These are phyloP conservation scores for Hexamita inflata DNA, from an alignment of 208 protist genomes.

Conservation along the genomic window DNA sequence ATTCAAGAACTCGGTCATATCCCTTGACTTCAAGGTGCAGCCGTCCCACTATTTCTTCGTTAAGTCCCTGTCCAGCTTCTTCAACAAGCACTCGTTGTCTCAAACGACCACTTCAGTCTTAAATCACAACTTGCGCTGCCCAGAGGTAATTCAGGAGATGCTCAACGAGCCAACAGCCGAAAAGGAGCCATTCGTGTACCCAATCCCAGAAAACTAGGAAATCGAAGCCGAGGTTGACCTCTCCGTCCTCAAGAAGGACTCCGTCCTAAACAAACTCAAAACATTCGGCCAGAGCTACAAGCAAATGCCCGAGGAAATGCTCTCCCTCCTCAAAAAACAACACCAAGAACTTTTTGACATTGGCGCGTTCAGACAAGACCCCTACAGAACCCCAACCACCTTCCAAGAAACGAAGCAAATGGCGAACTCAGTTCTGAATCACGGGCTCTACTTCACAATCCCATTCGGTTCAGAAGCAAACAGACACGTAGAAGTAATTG, in stretches of 20 bases:
- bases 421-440: not conserved
- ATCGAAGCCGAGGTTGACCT: not conserved
- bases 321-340: not conserved
- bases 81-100: too few relatives aligned
- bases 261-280: not conserved
- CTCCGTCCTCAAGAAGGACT: not conserved
- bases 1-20: too few relatives aligned
- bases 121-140: not conserved
- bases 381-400: not conserved
- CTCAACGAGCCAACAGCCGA: not conserved
- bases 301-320: not conserved
- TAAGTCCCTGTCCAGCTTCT: too few relatives aligned
- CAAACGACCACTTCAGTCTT: too few relatives aligned
- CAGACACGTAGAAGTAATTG: not conserved
- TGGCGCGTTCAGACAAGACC: not conserved
- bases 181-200: not conserved
- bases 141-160: not conserved
- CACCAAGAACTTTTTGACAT: not conserved
- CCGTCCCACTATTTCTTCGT: too few relatives aligned
- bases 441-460: not conserved
- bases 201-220: not conserved
- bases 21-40: too few relatives aligned
- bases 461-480: not conserved
- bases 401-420: not conserved
- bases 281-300: not conserved